A percentile compares a stretch with the other conserved stretches of the same genome.
These are phyloP conservation scores for Aureobasidium pullulans DNA, from an alignment of 2,329 filamentous ascomycete genomes.

Conservation along the genomic window DNA sequence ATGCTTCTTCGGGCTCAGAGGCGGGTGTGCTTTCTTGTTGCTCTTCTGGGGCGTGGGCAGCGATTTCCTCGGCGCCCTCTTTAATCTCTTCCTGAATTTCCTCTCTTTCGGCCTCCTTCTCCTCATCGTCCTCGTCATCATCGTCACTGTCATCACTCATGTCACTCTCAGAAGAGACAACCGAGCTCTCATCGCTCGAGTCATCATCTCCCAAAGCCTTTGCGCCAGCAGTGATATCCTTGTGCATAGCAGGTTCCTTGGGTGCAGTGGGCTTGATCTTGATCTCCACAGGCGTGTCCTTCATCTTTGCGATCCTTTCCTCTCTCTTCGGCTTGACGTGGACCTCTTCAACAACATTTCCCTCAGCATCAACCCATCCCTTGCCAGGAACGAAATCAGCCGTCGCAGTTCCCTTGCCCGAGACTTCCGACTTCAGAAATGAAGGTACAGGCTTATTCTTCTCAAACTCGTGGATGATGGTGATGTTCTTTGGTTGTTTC, in stretches of 20 bases:
- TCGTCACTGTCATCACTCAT: neutral
- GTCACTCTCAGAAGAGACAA: neutral
- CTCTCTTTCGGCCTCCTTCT: neutral
- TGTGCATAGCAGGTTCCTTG: slow-evolving; percentile 16
- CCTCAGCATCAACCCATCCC: slow-evolving; percentile 79
- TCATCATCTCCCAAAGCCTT: slow-evolving; percentile 13
- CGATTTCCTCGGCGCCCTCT: slow-evolving; percentile 21
- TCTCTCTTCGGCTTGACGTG: slow-evolving; percentile 8
- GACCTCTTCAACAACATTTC: slow-evolving; percentile 61
- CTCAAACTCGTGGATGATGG: slow-evolving; percentile 81
- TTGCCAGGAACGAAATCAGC: slow-evolving; percentile 71
- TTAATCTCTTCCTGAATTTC: slow-evolving; percentile 12
- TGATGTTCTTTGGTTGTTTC: slow-evolving; percentile 40
- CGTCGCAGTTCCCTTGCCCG: slow-evolving; percentile 38
- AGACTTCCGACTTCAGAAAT: slow-evolving; percentile 59
- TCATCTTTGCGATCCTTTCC: slow-evolving; percentile 4
- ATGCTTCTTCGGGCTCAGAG: neutral
- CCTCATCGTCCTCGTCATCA: slow-evolving; percentile 1
- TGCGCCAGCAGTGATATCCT: slow-evolving; percentile 4
- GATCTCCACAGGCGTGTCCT: slow-evolving; percentile 1
- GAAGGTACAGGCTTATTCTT: slow-evolving; percentile 75
- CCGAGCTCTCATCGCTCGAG: slow-evolving; percentile 14
- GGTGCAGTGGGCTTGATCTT: slow-evolving; percentile 13
- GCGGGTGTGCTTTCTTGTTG: neutral
- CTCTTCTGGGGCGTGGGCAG: neutral